A percentile compares a stretch with the other conserved stretches of the same genome.
Conservation (phyloP, 2,329 filamentous ascomycete species). For the Xylaria sp. region DNA sequence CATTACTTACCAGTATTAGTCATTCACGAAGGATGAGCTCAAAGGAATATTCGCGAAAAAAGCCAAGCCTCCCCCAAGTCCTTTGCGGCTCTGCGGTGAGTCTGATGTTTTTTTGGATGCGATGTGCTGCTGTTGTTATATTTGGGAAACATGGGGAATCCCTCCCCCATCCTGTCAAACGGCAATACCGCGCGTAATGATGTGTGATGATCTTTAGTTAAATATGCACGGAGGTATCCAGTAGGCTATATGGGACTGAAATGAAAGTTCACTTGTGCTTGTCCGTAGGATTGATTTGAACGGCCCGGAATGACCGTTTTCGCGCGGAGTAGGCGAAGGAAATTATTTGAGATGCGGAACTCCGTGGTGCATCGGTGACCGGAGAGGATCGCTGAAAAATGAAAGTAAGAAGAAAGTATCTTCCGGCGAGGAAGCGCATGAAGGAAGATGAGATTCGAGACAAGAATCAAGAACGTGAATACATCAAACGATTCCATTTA, state of each 20-base stretch:
- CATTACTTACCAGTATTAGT: too few relatives aligned
- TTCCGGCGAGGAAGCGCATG: neutral
- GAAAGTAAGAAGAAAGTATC: neutral
- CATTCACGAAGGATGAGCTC: neutral
- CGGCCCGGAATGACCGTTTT: neutral
- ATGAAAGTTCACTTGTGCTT: neutral
- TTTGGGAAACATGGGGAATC: neutral
- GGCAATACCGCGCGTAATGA: neutral
- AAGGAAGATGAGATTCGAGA: neutral
- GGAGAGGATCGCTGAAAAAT: neutral
- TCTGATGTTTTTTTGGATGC: neutral
- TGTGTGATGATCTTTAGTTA: too few relatives aligned
- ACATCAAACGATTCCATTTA: neutral
- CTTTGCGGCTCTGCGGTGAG: slow-evolving; percentile 12
- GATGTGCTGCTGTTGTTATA: too few relatives aligned
- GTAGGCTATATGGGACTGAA: neutral
- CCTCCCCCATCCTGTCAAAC: neutral
- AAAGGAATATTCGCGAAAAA: neutral
- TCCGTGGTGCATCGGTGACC: neutral
- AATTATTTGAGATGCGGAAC: neutral
- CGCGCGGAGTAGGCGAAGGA: neutral
- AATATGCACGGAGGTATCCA: neutral
- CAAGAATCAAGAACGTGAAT: neutral
- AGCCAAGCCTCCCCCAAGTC: neutral
- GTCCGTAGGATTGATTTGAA: neutral